These are phyloP conservation scores for Pythium guiyangense DNA, from an alignment of 352 stramenopile species.

Conservation along the genomic window DNA sequence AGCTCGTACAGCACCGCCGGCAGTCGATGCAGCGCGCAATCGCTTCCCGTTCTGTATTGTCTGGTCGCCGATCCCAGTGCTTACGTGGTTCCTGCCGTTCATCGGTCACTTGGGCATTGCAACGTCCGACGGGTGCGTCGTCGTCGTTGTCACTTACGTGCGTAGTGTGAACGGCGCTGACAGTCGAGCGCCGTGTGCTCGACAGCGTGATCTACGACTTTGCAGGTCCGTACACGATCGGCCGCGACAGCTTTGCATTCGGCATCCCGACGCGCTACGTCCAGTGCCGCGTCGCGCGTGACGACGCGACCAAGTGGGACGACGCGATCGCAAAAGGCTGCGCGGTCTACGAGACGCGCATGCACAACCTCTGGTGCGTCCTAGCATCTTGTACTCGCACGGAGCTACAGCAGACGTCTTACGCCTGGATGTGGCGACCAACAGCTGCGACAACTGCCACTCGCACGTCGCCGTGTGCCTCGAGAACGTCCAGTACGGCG, in stretches of 20 bases:
- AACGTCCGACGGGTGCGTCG: constrained; percentile 71
- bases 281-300: constrained; percentile 50
- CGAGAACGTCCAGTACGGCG: constrained; percentile 50
- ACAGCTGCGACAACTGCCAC: constrained; percentile 97
- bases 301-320: constrained; percentile 85
- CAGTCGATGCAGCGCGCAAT: constrained; percentile 28
- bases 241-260: constrained; percentile 86
- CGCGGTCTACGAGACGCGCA: constrained; percentile 89
- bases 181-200: constrained; percentile 8
- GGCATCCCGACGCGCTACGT: constrained; percentile 86
- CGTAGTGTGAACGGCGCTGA: background rate
- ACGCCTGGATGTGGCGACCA: too few relatives aligned
- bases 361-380: constrained; percentile 92
- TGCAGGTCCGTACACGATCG: constrained; percentile 93
- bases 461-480: constrained; percentile 91
- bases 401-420: background rate
- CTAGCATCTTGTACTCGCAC: background rate
- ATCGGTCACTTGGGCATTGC: constrained; percentile 95
- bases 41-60: constrained; percentile 92
- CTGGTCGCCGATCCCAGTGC: constrained; percentile 87
- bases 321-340: constrained; percentile 85
- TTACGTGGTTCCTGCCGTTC: constrained; percentile 94
- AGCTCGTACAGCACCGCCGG: background rate
- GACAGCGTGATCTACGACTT: constrained; percentile 94
- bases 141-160: too few relatives aligned